phyloP scores from a whole-genome alignment of 495 filamentous ascomycete genomes.

The Elaphomyces granulatus region DNA sequence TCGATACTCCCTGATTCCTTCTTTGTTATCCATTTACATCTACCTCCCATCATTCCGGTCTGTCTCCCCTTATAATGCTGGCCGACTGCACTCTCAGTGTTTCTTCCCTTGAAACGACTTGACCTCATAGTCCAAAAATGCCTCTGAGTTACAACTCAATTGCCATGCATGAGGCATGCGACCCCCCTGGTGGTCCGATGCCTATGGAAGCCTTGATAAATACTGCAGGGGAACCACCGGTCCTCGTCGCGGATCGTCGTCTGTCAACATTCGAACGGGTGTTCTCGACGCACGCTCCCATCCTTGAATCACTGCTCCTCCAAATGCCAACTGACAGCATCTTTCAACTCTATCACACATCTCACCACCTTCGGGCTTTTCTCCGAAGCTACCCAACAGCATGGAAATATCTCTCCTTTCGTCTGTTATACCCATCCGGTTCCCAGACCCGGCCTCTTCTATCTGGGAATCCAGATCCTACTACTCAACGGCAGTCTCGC shows the following conservation, averaged over 20 bases:
- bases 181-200: background rate
- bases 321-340: slow-evolving; percentile 42
- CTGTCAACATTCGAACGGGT: slow-evolving; percentile 38
- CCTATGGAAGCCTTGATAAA: slow-evolving; percentile 10
- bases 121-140: background rate
- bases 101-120: background rate
- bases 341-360: slow-evolving; percentile 44
- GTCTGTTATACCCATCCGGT: slow-evolving; percentile 34
- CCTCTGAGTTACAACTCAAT: background rate
- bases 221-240: slow-evolving; percentile 15
- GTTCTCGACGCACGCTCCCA: slow-evolving; percentile 39
- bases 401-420: slow-evolving; percentile 47
- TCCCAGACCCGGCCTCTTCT: slow-evolving; percentile 22
- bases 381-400: slow-evolving; percentile 43
- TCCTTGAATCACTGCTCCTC: slow-evolving; percentile 43
- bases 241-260: slow-evolving; percentile 16
- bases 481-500: slow-evolving; percentile 34
- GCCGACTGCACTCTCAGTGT: background rate
- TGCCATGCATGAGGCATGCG: background rate
- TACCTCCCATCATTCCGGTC: background rate
- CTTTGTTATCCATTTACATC: slow-evolving; percentile 3
- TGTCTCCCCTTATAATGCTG: slow-evolving; percentile 4
- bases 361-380: slow-evolving; percentile 38
- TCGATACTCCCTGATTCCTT: slow-evolving; percentile 1
- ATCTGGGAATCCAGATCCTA: slow-evolving; percentile 22